Evolutionary conservation across 345 rosid genomes (phyloP).

Genomic region (Bruguiera parviflora): DNA sequence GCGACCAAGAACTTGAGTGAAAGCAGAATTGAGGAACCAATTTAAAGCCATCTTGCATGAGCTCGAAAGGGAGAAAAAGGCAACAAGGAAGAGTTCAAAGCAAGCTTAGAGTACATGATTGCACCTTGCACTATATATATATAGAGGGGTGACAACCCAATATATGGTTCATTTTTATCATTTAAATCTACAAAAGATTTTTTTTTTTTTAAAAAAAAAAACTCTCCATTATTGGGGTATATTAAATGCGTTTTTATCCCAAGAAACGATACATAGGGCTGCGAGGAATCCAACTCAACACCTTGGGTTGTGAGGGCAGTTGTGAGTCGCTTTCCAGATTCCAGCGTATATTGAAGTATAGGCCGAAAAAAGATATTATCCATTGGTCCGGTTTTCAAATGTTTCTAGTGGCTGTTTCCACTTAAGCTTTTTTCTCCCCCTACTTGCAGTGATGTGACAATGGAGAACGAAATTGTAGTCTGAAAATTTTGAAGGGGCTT

Average conservation of each 20-base stretch:
- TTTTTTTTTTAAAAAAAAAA: not conserved
- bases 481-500: too few relatives aligned
- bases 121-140: not conserved
- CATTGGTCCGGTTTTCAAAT: not conserved
- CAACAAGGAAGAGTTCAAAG: not conserved
- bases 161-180: not conserved
- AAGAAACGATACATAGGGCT: not conserved
- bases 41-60: constrained; percentile 31
- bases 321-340: constrained; percentile 22
- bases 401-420: not conserved
- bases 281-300: not conserved
- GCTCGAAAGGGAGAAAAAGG: not conserved
- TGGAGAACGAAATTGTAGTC: too few relatives aligned
- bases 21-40: constrained; percentile 27
- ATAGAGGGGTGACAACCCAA: not conserved
- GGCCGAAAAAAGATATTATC: not conserved
- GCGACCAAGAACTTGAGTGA: constrained; percentile 35
- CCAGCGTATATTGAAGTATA: constrained; percentile 8
- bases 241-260: not conserved
- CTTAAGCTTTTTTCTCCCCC: too few relatives aligned
- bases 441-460: too few relatives aligned
- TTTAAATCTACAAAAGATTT: not conserved
- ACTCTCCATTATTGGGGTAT: constrained; percentile 4
- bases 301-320: constrained; percentile 10
- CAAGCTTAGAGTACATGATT: not conserved